Evolutionary conservation across 2,329 filamentous ascomycete species (phyloP), one percentile per base, ranked within the genome.

Genomic region (Fusarium euwallaceae): DNA sequence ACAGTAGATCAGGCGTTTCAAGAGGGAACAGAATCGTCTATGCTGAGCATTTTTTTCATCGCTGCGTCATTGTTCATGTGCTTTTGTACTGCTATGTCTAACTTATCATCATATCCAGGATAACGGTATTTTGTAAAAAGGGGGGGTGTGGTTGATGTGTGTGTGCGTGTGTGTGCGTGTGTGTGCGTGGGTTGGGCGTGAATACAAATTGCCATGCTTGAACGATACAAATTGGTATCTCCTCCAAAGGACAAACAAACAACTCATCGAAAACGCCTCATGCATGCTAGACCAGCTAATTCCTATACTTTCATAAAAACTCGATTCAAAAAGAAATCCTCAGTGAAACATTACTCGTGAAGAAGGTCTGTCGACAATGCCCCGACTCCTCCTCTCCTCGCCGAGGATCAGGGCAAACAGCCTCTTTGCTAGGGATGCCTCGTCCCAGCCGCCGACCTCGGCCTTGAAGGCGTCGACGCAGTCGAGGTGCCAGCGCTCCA

Each of bases 401-500:
- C 87, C 88, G 0, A 89, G 80, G 3, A 91, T 80, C 27, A 91
- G 80, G 6, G 83, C 80, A 78, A 90, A 90, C 24, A 91, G 78
- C 53, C 89, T 80, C 81, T 87, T 89, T 11, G 85, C 86, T 8
- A 91, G 79, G 12, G 80, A 80, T 9, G 75, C 81, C 73, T 87
- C 88, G 24, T 87, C 85, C 88, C 88, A 91, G 11, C 82, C 84
- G 20, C 85, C 85, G 4, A 89, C 83, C 67, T 87, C 83, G 14
- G 78, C 77, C 66, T 81, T 81, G 75, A 91, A 91, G 4, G 86
- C 88, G 67, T 90, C 87, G 27, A 91, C 84, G 64, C 90, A 85
- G 68, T 91, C 89, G 20, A 91, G 80, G 69, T 91, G 89, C 89
- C 89, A 91, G 66, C 83, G 78, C 79, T 90, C 85, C 20, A 91